Evolutionary conservation across 768 basidiomycete species (phyloP).

Genomic region (Rhodotorula babjevae): DNA sequence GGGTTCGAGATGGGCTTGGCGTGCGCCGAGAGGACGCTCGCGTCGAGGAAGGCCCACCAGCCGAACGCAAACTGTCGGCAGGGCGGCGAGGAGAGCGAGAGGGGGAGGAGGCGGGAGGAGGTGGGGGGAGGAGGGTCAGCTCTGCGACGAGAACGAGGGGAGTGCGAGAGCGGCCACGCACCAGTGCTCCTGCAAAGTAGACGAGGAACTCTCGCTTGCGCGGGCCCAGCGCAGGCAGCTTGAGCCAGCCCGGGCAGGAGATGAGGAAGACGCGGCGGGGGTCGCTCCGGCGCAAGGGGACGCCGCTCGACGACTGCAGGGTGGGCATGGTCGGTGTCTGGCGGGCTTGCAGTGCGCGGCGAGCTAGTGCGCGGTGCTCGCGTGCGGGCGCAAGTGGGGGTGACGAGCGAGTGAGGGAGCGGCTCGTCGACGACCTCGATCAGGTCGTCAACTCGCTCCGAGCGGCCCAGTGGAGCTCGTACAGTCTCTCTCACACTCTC

Average conservation of each 20-base stretch:
- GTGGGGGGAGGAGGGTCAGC: not conserved
- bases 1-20: conserved; percentile 59
- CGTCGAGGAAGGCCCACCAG: conserved; percentile 92
- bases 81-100: too few species aligned
- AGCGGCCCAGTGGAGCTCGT: too few species aligned
- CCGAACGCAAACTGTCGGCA: conserved; percentile 75
- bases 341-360: too few species aligned
- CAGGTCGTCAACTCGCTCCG: too few species aligned
- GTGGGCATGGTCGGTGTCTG: not conserved
- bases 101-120: conserved; percentile 12
- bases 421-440: too few species aligned
- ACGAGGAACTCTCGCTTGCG: conserved; percentile 76
- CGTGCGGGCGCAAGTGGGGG: not conserved
- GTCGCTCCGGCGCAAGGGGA: conserved; percentile 50
- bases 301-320: not conserved
- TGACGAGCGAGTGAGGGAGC: too few species aligned
- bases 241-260: conserved; percentile 61
- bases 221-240: conserved; percentile 52
- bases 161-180: conserved; percentile 51
- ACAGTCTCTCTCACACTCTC: too few species aligned
- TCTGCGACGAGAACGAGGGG: not conserved
- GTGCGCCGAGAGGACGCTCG: conserved; percentile 81
- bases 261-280: conserved; percentile 81
- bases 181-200: conserved; percentile 85
- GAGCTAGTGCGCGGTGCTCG: not conserved